These are phyloP conservation scores for Tulasnella sp. DNA, from an alignment of 768 basidiomycete genomes.

Conservation along the genomic window DNA sequence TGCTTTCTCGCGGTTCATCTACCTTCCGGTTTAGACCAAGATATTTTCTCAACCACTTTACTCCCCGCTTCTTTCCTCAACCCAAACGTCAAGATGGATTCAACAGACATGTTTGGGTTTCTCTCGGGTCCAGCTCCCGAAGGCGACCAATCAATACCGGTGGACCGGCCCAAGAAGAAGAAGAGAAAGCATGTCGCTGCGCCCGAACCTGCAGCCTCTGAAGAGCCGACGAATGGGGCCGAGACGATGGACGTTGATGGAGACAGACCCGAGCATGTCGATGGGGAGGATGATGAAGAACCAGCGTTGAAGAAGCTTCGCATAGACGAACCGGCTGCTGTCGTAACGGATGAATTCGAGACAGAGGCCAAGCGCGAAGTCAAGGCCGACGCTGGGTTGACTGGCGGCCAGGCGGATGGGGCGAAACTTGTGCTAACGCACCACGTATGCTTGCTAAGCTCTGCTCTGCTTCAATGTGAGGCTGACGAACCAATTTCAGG, in stretches of 20 bases:
- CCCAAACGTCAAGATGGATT: not conserved
- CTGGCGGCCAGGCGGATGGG: slow-evolving; percentile 66
- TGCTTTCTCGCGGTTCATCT: slow-evolving; percentile 9
- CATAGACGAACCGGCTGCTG: slow-evolving; percentile 65
- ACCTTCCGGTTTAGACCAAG: not conserved
- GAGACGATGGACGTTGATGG: slow-evolving; percentile 43
- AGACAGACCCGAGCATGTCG: slow-evolving; percentile 49
- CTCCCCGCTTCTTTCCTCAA: not conserved
- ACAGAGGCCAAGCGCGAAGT: slow-evolving; percentile 92
- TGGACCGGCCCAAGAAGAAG: slow-evolving; percentile 38
- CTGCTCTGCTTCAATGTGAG: not conserved
- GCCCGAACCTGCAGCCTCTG: not conserved
- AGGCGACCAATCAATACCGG: not conserved
- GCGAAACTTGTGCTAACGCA: slow-evolving; percentile 76
- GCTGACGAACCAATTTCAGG: slow-evolving; percentile 51
- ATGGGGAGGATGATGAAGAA: slow-evolving; percentile 46
- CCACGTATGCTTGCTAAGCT: slow-evolving; percentile 56
- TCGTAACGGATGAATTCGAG: slow-evolving; percentile 92
- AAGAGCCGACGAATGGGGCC: slow-evolving; percentile 41
- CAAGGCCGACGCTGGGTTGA: slow-evolving; percentile 84
- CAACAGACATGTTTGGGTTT: slow-evolving; percentile 66
- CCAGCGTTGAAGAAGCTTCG: slow-evolving; percentile 58
- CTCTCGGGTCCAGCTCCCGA: slow-evolving; percentile 43
- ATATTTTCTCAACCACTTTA: slow-evolving; percentile 26
- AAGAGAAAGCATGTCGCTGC: slow-evolving; percentile 41